Evolutionary conservation across 495 filamentous ascomycete genomes (phyloP), one percentile per base, ranked within the genome.

Genomic region (Hyaloscypha hepaticicola): DNA sequence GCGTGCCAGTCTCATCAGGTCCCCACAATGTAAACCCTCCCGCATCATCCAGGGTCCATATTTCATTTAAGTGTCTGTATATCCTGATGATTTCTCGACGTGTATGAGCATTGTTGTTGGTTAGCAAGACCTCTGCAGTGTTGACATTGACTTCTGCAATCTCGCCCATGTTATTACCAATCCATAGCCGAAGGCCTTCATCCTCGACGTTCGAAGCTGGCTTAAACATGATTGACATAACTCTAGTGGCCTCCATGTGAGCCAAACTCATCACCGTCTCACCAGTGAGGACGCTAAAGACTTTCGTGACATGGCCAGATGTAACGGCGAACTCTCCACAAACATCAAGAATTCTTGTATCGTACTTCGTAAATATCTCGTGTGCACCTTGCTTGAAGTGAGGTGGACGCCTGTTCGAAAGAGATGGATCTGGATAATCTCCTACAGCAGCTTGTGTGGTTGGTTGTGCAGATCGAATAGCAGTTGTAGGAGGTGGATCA

Each of bases 11-110:
- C 51, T 87, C 84, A 73, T 94, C 91, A 22, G 93, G 88, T 8
- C 84, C 83, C 95, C 95, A 99, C 24, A 98, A 84, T 64, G 91
- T 85, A 24, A 99, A 79, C 45, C 89, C 92, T 14, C 95, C 95
- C 66, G 90, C 87, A 63, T 96, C 93, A 76, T 98, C 96, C 16
- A 98, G 69, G 2, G 93, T 92, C 95, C 95, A 99, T 79, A 99
- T 87, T 67, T 96, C 89, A 68, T 92, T 90, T 64, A 85, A 88
- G 75, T 93, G 87, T 56, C 94, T 87, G 65, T 89, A 85, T 22
- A 99, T 97, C 72, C 88, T 93, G 63, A 93, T 85, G 61, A 99
- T 84, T 70, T 96, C 91, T 55, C 88, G 81, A 33, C 93, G 87
- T 1, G 86, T 86, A 65, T 97, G 95, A 21, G 92, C 90, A 69